phyloP scores from a whole-genome alignment of 2,329 filamentous ascomycete species.

The Didymella segeticola region DNA sequence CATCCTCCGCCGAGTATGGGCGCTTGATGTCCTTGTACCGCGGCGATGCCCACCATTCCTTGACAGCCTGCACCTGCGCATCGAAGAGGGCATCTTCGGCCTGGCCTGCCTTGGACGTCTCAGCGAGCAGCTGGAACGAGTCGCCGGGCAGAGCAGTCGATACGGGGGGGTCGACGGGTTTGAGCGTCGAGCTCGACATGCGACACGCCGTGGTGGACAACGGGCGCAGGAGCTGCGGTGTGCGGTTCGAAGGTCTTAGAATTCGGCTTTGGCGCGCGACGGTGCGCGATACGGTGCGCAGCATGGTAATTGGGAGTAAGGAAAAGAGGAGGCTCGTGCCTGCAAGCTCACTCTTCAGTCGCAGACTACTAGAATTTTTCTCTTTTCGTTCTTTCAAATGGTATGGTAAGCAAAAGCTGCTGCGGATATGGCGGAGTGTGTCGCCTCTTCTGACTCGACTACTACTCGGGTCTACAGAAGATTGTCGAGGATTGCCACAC shows the following conservation, averaged over 20 bases:
- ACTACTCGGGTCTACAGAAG: too few relatives aligned
- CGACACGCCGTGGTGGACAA: conserved; percentile 53
- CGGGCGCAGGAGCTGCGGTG: conserved; percentile 43
- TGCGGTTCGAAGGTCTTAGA: conserved; percentile 30
- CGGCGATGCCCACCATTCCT: conserved; percentile 87
- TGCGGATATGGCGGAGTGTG: conserved; percentile 21
- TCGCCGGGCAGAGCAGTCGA: conserved; percentile 71
- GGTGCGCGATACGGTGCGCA: conserved; percentile 47
- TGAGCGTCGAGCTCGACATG: conserved; percentile 62
- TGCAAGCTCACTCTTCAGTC: conserved; percentile 1
- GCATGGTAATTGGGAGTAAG: conserved; percentile 35
- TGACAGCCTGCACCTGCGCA: conserved; percentile 81
- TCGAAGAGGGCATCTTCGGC: conserved; percentile 87
- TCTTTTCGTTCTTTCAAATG: conserved; percentile 10
- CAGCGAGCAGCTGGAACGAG: conserved; percentile 84
- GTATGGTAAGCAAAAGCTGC: conserved; percentile 25
- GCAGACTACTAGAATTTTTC: conserved; percentile 7
- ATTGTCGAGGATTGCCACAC: conserved; percentile 27
- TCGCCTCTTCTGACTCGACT: conserved; percentile 23
- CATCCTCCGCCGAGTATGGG: conserved; percentile 87
- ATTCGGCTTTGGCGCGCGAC: conserved; percentile 46
- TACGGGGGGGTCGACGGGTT: conserved; percentile 66
- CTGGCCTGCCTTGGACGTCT: conserved; percentile 75
- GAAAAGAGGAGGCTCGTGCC: conserved; percentile 8
- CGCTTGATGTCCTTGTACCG: conserved; percentile 89